Base-by-base conservation (phyloP, 2,329 filamentous ascomycete species). In the Cytospora leucostoma region DNA sequence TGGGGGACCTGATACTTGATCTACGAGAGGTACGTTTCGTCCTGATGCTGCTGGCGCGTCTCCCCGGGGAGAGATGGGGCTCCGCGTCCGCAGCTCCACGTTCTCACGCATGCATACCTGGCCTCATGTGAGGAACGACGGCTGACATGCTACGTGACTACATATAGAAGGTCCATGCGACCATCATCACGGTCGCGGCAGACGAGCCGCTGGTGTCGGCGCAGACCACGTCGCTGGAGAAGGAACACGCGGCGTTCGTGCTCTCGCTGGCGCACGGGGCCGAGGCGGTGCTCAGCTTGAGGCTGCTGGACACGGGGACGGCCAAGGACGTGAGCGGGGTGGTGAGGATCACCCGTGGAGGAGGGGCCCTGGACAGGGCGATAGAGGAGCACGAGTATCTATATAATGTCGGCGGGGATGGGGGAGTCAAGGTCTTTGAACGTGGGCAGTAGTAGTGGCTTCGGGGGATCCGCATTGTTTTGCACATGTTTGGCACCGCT, bases 301-400 rank as follows among this genome's bases (percentile, higher is more conserved):
- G 93, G 59, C 82, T 88, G 71, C 75, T 98, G 65, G 93, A 96
- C 71, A 96, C 93, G 0, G 94, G 94, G 0, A 88, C 88, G n/a
- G 93, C 94, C 66, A 88, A 84, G 73, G 94, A 97, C 76, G 91
- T 98, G 37, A 96, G 91, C 76, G 94, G 94, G 3, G 92, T 97
- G 51, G 71, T 97, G 67, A 84, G 93, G 68, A 81, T 95, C 56
- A 93, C 90, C 19, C 80, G 82, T 52, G 88, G 88, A 4, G 78
- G 75, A 17, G 73, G 71, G 32, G 71, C 68, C 50, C 65, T 65
- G 33, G 70, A 59, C 53, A 66, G 58, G 63, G 67, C 11, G 71
- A 71, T 78, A 1, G 82, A 83, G 67, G 82, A 91, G 69, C 86
- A 81, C 66, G 94, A 97, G 77, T 84, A 90, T 71, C 71, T 97